Conservation (phyloP, 805 yeast genomes). For the Helenozyma baotianmanensis region DNA sequence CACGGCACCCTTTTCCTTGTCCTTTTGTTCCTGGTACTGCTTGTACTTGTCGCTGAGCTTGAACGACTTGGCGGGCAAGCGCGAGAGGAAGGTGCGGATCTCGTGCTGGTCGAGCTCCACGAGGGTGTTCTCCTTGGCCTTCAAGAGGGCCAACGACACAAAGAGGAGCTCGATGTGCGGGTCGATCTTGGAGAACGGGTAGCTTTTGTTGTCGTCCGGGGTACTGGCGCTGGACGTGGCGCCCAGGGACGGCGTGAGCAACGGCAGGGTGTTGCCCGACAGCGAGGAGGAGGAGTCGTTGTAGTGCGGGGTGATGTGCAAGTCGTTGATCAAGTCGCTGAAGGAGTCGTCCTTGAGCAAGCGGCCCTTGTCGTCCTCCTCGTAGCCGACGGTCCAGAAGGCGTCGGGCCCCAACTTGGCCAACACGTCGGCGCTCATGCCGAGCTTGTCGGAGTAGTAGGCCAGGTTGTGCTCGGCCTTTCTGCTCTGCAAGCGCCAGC, state of each 20-base stretch:
- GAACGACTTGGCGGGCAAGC: conserved; percentile 46
- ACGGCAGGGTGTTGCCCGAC: conserved; percentile 4
- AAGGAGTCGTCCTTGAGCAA: conserved; percentile 20
- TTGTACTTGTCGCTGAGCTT: conserved; percentile 30
- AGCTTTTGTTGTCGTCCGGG: conserved; percentile 10
- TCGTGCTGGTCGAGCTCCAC: conserved; percentile 89
- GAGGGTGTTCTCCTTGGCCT: conserved; percentile 71
- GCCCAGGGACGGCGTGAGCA: conserved; percentile 9
- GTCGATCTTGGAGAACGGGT: conserved; percentile 60
- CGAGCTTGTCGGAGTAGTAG: conserved; percentile 31
- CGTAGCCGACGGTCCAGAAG: conserved; percentile 46
- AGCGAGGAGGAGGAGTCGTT: conserved; percentile 9
- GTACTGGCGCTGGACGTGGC: conserved; percentile 4
- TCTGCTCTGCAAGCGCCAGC: conserved; percentile 52
- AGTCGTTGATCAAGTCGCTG: conserved; percentile 27
- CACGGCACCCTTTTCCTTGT: conserved; percentile 16
- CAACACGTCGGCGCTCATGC: conserved; percentile 22
- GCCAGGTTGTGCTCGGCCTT: conserved; percentile 24
- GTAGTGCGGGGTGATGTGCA: conserved; percentile 15
- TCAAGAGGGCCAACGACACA: conserved; percentile 71
- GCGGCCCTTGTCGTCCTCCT: conserved; percentile 6
- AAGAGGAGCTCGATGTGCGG: conserved; percentile 76
- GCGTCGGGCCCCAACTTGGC: conserved; percentile 53
- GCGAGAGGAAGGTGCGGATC: conserved; percentile 69
- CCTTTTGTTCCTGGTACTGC: conserved; percentile 24